Base-by-base conservation (phyloP, 75 land plant species). In the Sequoiadendron giganteum region DNA sequence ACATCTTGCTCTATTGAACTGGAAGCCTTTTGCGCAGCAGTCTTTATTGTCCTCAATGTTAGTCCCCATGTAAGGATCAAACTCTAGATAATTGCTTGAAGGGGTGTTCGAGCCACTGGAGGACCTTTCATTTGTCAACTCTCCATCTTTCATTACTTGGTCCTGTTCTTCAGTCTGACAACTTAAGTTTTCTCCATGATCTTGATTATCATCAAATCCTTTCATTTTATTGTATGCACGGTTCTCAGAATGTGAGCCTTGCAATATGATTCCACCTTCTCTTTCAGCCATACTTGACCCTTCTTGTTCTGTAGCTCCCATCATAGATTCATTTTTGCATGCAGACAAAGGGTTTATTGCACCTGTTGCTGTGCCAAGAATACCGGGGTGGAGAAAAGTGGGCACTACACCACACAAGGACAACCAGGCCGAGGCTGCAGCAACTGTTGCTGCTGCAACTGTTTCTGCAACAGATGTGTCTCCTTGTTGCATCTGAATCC, bases 361-460 rank as follows among this genome's bases (percentile, higher is more conserved):
- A 82, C 1, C n/a, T 28, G 32, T 25, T 28, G 15, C 84, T 45
- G 15, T n/a, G 4, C 49, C n/a, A 43, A 82, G n/a, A 43, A 25
- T 82, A 43, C 49, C 47, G n/a, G 49, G 52, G 84, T 82, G 84
- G 52, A 45, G 13, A 82, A 82, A 45, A 82, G 84, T 10, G n/a
- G 84, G 84, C 83, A 80, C 3, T 28, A 10, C 84, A 81, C 88
- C 83, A 85, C 85, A 85, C 55, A 54, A 72, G 43, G 89, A 13
- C 83, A 84, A 93, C 87, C 91, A 91, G 4, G 92, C 91, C 70
- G 55, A 30, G 72, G 88, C 54, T 52, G 78, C 79, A 5, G 14
- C 28, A 47, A 82, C 84, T 47, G 84, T 82, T 3, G 84, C 54
- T 28, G 87, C 32, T 65, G 78, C 79, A 19, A 10, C 28, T 39